Base-by-base conservation (phyloP, 192 early-diverging fungal genomes). In the Podila epicladia region DNA sequence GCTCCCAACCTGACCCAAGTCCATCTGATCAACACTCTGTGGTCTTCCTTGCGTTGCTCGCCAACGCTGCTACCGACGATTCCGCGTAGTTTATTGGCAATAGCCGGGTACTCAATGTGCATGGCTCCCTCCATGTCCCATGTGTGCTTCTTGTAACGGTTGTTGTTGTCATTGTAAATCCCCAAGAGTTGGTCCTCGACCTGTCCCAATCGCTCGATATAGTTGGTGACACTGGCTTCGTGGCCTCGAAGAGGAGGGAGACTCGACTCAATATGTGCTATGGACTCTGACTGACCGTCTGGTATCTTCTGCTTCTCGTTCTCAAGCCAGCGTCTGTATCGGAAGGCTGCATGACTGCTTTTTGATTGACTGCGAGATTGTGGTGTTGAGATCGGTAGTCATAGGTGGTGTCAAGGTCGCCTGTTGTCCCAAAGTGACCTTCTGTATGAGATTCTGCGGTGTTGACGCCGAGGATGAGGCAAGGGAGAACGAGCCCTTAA, bases 291-390 rank as follows among this genome's bases (percentile, higher is more conserved):
- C 33, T 38, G 5, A 45, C 26, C 50, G 5, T 49, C 64, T 1
- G 28, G 37, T 17, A 19, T 62, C 28, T 17, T 4, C 2, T 62
- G 4, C 32, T 67, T 73, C 38, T 73, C 58, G 1, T 53, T 19
- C 64, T 73, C 65, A 8, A 65, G 48, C 72, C 72, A 67, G 4
- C 65, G 20, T 19, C 64, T 59, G 58, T 51, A 67, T 0, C 45
- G 38, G 35, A 67, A 73, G 72, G 65, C n/a, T 73, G 72, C 3
- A 62, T 15, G 1, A 67, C 65, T 1, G 72, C 72, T 24, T 73
- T 73, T 29, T 50, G 58, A 4, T 73, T 66, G 2, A 73, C 64
- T 0, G 72, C 65, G 3, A 73, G 33, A 37, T 37, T 37, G 35
- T 37, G 35, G 11, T 37, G 35, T 37, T 37, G 35, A 37, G 35